Base-by-base conservation (phyloP, 306 rosid genomes). In the Cyamopsis tetragonoloba region DNA sequence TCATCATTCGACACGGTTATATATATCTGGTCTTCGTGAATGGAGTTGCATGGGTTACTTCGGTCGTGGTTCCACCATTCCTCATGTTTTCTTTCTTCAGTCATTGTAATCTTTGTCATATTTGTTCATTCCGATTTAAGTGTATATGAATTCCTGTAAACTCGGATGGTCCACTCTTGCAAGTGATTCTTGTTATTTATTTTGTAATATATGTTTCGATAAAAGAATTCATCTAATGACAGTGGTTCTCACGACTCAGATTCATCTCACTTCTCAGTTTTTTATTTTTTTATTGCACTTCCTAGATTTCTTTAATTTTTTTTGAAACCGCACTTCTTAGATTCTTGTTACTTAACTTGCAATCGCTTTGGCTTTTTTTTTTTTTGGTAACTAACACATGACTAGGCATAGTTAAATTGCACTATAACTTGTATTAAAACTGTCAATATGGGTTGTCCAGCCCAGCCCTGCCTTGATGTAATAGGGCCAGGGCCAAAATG, bases 101-200 rank as follows among this genome's bases (percentile, higher is more conserved):
- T 74, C 60, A 71, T 67, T 75, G 86, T 81, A 79, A 83, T 80
- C 79, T 49, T 78, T 11, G 38, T 69, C 70, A 71, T 77, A 68
- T 80, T 71, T 55, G 76, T 86, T 70, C 71, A 46, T 73, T 60
- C 60, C 71, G 63, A 81, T 78, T 70, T 57, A 78, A 81, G 78
- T 90, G 91, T 87, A 87, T 58, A 86, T 86, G 87, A 86, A 71
- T 81, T 62, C 78, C 87, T 84, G 77, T 60, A 83, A 81, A 76
- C 63, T 28, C 79, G 67, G 71, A 30, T 68, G 72, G 38, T 64
- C 59, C 14, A 53, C 68, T 64, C 72, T 70, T 54, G 74, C 64
- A 66, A 72, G 74, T 69, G 75, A 78, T 88, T 85, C 27, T 74
- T 79, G 75, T 74, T 63, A 62, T 66, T 68, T 48, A 42, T 67